Conservation (phyloP, 306 rosid species). For the Corylus heterophylla region DNA sequence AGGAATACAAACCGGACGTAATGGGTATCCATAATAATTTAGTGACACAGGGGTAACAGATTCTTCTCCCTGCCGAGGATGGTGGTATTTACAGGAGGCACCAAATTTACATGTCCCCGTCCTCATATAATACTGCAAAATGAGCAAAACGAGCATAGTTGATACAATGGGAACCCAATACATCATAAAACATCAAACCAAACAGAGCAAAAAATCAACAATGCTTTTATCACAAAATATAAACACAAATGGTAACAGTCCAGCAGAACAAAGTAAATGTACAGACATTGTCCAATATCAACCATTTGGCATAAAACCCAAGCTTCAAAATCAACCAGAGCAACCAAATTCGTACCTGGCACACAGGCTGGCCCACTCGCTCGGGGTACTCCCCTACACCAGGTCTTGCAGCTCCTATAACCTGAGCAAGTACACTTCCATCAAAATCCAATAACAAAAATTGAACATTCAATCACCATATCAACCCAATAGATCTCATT, state of each 20-base stretch:
- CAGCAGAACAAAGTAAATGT: constrained; percentile 12
- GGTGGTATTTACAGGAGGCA: constrained; percentile 87
- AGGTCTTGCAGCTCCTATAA: constrained; percentile 75
- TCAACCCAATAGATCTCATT: constrained; percentile 38
- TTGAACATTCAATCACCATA: constrained; percentile 19
- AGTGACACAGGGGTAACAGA: constrained; percentile 45
- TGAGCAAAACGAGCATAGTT: constrained; percentile 22
- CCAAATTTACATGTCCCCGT: constrained; percentile 85
- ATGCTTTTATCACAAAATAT: not conserved
- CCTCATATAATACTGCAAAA: constrained; percentile 80
- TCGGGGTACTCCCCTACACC: constrained; percentile 77
- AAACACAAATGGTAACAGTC: not conserved
- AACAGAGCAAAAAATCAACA: constrained; percentile 26
- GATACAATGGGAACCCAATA: constrained; percentile 25
- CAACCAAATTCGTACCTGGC: constrained; percentile 76
- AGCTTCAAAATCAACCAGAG: constrained; percentile 21
- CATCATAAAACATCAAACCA: constrained; percentile 22
- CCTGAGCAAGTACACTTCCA: constrained; percentile 41
- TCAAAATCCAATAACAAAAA: constrained; percentile 33
- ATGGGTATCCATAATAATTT: constrained; percentile 67
- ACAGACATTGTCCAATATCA: constrained; percentile 28
- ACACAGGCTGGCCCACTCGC: constrained; percentile 85
- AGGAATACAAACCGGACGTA: constrained; percentile 55
- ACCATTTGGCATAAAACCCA: constrained; percentile 25
- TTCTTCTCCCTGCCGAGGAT: constrained; percentile 78